phyloP scores from a whole-genome alignment of 2,329 filamentous ascomycete species.

The Parasarocladium wereldwijsianum region DNA sequence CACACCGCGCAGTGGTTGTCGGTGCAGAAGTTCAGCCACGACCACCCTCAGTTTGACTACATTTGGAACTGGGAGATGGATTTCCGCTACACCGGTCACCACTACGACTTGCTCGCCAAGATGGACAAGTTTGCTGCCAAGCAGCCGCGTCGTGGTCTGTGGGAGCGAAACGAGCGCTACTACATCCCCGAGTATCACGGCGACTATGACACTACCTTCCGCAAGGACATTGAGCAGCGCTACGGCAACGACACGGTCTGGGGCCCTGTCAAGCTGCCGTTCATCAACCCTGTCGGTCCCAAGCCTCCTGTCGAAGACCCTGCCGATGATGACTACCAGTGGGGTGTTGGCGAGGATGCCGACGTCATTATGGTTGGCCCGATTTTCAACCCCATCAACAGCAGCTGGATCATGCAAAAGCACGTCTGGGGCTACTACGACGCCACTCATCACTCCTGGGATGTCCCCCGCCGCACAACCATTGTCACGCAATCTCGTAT shows the following conservation, averaged over 20 bases:
- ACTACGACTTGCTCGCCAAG: constrained; percentile 64
- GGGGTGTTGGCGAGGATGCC: constrained; percentile 64
- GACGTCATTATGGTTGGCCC: constrained; percentile 62
- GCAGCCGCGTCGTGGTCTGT: constrained; percentile 57
- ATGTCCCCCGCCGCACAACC: constrained; percentile 58
- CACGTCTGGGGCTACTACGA: constrained; percentile 54
- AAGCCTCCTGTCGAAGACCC: constrained; percentile 43
- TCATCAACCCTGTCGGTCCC: constrained; percentile 47
- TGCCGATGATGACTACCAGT: constrained; percentile 52
- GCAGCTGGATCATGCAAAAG: constrained; percentile 57
- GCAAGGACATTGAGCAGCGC: constrained; percentile 41
- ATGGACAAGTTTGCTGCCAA: constrained; percentile 46
- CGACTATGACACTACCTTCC: constrained; percentile 52
- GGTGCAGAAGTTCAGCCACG: constrained; percentile 60
- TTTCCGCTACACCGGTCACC: constrained; percentile 62
- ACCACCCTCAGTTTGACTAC: constrained; percentile 66
- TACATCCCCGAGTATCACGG: constrained; percentile 59
- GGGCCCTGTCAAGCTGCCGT: constrained; percentile 47
- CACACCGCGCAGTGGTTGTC: constrained; percentile 54
- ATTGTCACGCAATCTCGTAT: constrained; percentile 65
- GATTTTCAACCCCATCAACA: constrained; percentile 62
- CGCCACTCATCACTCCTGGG: constrained; percentile 28
- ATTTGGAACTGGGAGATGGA: constrained; percentile 87
- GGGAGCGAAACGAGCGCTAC: constrained; percentile 60
- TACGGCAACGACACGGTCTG: constrained; percentile 45